Evolutionary conservation across 306 rosid species (phyloP), one percentile per base, ranked within the genome.

Genomic region (Trifolium dubium): DNA sequence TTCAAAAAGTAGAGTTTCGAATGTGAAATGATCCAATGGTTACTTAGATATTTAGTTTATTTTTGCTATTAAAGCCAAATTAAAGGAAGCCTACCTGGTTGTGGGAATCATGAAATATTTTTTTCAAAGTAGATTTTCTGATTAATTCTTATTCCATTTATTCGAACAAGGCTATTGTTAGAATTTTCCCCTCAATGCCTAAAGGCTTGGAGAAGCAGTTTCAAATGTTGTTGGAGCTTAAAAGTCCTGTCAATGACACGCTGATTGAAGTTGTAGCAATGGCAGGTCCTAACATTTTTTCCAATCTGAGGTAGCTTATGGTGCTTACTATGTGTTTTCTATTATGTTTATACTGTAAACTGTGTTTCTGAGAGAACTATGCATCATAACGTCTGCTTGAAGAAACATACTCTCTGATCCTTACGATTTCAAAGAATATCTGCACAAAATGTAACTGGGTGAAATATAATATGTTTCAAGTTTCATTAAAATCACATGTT

Each of bases 241-340:
- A 50, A 55, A 76, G 79, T 73, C 80, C 88, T 37, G 71, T 85
- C 49, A 80, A 75, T 81, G 91, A 85, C 77, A 88, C 72, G 82
- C 77, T 94, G 90, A 83, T 94, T 78, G 92, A 88, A 68, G 88
- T 89, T 59, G 61, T 93, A 32, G 87, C 91, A 65, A 86, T 55
- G 73, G 92, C 92, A 51, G 90, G 92, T 67, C 75, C 86, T 77
- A 82, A 83, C 17, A 32, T 82, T 74, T 89, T 92, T 72, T 66
- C 88, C 50, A 82, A 88, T 73, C 84, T 87, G 73, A 84, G 97
- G 96, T 94, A 81, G 66, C 58, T 81, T 75, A 61, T 71, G 32
- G 53, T 69, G 12, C 43, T 77, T n/a, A 39, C 51, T 13, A 51
- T 15, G 12, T 67, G 28, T 75, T 54, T 10, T 70, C 28, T 40